A percentile compares a stretch with the other conserved stretches of the same genome.
Evolutionary conservation across 345 rosid species (phyloP).

Genomic region (Eucalyptus leucophloia): DNA sequence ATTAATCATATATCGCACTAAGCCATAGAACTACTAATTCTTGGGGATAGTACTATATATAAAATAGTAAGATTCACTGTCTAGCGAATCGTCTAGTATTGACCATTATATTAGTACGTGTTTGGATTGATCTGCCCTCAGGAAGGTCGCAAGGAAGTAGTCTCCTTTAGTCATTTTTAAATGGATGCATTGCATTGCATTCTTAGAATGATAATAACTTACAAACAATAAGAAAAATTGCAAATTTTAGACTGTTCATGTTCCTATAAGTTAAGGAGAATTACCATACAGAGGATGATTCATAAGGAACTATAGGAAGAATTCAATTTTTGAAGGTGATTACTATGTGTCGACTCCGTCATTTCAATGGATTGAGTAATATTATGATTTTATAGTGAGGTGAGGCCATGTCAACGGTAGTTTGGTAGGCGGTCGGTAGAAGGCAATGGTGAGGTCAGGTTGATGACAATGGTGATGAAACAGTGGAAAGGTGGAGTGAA

Average conservation of each 20-base stretch:
- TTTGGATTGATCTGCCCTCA: background rate
- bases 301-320: background rate
- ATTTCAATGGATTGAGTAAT: no score
- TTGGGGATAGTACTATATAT: background rate
- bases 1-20: background rate
- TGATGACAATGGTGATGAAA: no score
- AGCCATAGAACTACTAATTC: accelerated
- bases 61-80: background rate
- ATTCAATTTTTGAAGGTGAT: no score
- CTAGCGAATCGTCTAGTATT: background rate
- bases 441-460: no score
- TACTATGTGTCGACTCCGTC: accelerated
- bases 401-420: no score
- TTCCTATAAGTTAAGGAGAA: no score
- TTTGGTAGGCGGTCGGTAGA: accelerated
- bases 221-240: background rate
- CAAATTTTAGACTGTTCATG: background rate
- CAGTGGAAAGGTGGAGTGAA: no score
- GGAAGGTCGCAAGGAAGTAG: background rate
- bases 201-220: background rate
- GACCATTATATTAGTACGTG: background rate
- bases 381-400: no score
- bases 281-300: background rate
- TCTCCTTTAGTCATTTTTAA: background rate
- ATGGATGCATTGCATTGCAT: background rate